phyloP scores from a whole-genome alignment of 2,329 filamentous ascomycete species.

The Cordyceps javanica region DNA sequence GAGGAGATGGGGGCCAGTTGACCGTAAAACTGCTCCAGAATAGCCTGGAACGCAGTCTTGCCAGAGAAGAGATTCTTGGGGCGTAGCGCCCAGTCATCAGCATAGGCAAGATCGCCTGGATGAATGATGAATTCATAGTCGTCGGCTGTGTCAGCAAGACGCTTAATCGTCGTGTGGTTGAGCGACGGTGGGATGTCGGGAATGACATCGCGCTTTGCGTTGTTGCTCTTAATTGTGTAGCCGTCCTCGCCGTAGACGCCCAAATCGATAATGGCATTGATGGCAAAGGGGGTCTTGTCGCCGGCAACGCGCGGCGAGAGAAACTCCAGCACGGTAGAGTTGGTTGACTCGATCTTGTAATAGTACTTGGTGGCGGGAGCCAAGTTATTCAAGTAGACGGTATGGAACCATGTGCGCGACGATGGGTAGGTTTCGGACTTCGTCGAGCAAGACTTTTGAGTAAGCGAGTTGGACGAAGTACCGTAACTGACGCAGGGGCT shows the following conservation, averaged over 20 bases:
- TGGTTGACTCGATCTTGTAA: conserved; percentile 52
- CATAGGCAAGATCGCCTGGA: conserved; percentile 51
- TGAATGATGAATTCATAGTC: conserved; percentile 51
- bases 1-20: conserved; percentile 37
- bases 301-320: conserved; percentile 34
- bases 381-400: conserved; percentile 39
- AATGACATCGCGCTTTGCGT: conserved; percentile 41
- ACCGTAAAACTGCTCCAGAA: conserved; percentile 49
- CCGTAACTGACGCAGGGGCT: conserved; percentile 48
- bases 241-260: conserved; percentile 36
- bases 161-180: conserved; percentile 53
- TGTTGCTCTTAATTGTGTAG: conserved; percentile 30
- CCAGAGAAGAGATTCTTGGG: conserved; percentile 41
- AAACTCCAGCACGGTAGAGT: conserved; percentile 49
- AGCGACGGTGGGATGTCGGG: conserved; percentile 42
- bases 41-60: conserved; percentile 47
- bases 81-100: conserved; percentile 49
- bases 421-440: conserved; percentile 44
- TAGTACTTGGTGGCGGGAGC: conserved; percentile 51
- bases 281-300: conserved; percentile 48
- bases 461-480: conserved; percentile 32
- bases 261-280: conserved; percentile 44
- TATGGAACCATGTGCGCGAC: conserved; percentile 48
- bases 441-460: conserved; percentile 36
- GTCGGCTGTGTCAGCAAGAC: conserved; percentile 43